These are phyloP conservation scores for Pugionium dolabratum DNA, from an alignment of 345 rosid species.

Conservation along the genomic window DNA sequence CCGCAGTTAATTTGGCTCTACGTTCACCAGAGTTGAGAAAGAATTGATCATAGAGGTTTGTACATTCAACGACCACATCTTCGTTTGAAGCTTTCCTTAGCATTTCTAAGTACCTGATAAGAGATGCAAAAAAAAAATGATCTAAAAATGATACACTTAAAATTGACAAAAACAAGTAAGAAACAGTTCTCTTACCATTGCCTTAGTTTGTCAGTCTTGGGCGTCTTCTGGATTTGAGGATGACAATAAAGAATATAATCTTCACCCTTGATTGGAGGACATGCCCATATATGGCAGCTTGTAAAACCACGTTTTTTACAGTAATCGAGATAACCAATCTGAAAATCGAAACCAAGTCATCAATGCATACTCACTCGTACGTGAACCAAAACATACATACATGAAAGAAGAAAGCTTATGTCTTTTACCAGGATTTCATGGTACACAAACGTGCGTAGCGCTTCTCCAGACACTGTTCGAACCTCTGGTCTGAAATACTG, in stretches of 20 bases:
- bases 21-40: conserved; percentile 80
- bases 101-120: conserved; percentile 85
- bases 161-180: neutral
- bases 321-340: conserved; percentile 98
- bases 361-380: no score
- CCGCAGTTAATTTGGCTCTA: conserved; percentile 90
- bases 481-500: conserved; percentile 97
- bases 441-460: conserved; percentile 94
- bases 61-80: conserved; percentile 77
- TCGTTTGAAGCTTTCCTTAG: conserved; percentile 85
- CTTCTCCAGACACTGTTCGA: conserved; percentile 91
- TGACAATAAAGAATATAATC: conserved; percentile 96
- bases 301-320: conserved; percentile 98
- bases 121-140: conserved; percentile 1
- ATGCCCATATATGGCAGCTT: conserved; percentile 99
- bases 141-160: no score
- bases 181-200: conserved; percentile 68
- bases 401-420: conserved; percentile 1
- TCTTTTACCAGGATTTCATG: conserved; percentile 88
- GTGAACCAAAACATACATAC: no score
- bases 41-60: conserved; percentile 93
- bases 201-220: conserved; percentile 94
- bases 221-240: conserved; percentile 99
- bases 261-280: conserved; percentile 99
- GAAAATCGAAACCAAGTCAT: conserved; percentile 30